Base-by-base conservation (phyloP, 108 stramenopile species). In the Chaetoceros muelleri region DNA sequence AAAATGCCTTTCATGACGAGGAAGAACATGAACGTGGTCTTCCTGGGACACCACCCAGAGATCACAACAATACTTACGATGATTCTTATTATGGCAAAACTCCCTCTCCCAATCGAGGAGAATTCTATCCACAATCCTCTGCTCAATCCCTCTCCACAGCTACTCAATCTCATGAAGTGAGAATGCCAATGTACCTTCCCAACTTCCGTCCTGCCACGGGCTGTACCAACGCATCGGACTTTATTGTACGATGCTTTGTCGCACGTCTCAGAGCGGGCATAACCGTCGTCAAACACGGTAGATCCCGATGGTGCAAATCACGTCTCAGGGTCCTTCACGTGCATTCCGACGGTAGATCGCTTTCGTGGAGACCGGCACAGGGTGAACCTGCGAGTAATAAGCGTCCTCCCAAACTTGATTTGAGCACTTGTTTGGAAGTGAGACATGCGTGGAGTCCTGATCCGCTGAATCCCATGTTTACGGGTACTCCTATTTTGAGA, bases 231-330 rank as follows among this genome's bases (percentile, higher is more conserved):
- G 90, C 90, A n/a, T 82, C 80, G 7, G 90, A 92, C 62, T 92
- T 92, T 61, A 80, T 92, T 50, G 90, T 92, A n/a, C 86, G 90
- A 1, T 92, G 90, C 66, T 92, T 92, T 69, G 86, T 86, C 19
- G 90, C 90, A 7, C 69, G 90, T 2, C 58, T 92, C 40, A 67
- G 90, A 45, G 71, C 74, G 2, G 90, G 90, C 2, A 86, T 92
- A 47, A 92, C 86, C 0, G 90, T 92, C 13, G 90, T 92, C 24
- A 92, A 92, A 67, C 90, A 92, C 62, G 86, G 90, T 1, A 65
- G 90, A 29, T 78, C 78, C 1, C 66, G 90, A 47, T 92, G 86
- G 86, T 92, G 90, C 76, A 92, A 92, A 51, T 84, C 82, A 2
- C 80, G 90, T 28, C 64, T 92, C 23, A 77, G 90, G 2, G 69